These are phyloP conservation scores for Domatiomyces globalis DNA, from an alignment of 2,329 filamentous ascomycete species.

Conservation along the genomic window DNA sequence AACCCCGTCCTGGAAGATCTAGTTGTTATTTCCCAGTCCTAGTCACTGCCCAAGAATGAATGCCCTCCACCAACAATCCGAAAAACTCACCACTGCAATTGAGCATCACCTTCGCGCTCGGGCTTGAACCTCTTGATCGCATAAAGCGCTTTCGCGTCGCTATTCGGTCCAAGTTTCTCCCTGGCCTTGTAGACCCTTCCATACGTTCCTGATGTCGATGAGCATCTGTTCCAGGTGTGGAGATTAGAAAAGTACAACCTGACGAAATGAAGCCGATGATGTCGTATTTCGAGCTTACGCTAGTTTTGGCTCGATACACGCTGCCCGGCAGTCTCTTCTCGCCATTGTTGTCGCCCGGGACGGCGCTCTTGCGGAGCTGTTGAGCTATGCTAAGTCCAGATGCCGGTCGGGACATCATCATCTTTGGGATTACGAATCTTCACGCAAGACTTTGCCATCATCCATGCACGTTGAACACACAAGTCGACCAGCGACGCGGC, in stretches of 20 bases:
- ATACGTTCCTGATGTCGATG: conserved; percentile 55
- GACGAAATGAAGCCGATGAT: conserved; percentile 97
- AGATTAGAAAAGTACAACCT: background rate
- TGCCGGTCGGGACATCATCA: conserved; percentile 11
- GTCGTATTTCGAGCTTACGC: conserved; percentile 77
- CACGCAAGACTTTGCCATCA: background rate
- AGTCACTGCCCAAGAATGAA: background rate
- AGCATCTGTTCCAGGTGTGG: background rate
- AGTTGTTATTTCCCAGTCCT: conserved; percentile 39
- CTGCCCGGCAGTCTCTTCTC: conserved; percentile 30
- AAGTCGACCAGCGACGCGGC: too few relatives aligned
- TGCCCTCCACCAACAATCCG: background rate
- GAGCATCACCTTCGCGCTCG: conserved; percentile 80
- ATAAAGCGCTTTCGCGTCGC: conserved; percentile 53
- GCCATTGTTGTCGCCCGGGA: conserved; percentile 2
- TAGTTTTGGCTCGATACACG: conserved; percentile 56
- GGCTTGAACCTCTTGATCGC: conserved; percentile 99
- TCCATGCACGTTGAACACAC: background rate
- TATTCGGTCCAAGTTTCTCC: conserved; percentile 50
- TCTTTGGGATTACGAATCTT: background rate
- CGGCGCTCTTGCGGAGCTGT: conserved; percentile 12
- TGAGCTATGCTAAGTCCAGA: conserved; percentile 15
- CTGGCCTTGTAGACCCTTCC: conserved; percentile 94
- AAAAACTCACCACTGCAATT: background rate
- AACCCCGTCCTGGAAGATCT: conserved; percentile 57